Conservation (phyloP, 208 protist species). For the Trypanosomatidae sp. region DNA sequence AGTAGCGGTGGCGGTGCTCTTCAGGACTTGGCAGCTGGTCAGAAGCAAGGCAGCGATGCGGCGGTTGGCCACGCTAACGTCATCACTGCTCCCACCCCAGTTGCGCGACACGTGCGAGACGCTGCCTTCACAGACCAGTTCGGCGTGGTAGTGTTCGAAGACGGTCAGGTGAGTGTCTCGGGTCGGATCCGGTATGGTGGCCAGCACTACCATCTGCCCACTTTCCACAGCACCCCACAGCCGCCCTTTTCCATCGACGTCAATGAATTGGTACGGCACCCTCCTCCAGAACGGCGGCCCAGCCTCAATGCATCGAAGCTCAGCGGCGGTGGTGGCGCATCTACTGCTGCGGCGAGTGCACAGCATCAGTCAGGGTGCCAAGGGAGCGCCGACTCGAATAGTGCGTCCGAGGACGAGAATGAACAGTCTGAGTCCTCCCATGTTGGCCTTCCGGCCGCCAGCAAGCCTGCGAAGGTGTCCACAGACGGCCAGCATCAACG, state of each 20-base stretch:
- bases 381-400: not conserved
- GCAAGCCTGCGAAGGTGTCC: not conserved
- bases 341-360: not conserved
- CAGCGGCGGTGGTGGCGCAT: not conserved
- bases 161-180: slow-evolving; percentile 44
- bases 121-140: slow-evolving; percentile 53
- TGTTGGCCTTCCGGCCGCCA: not conserved
- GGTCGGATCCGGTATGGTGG: slow-evolving; percentile 36
- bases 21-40: not conserved
- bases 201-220: slow-evolving; percentile 23
- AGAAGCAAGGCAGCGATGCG: not conserved
- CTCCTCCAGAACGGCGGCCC: not conserved
- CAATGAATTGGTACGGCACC: slow-evolving; percentile 8
- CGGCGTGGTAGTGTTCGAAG: slow-evolving; percentile 46
- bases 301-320: not conserved
- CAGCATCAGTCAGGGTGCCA: not conserved
- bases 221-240: slow-evolving; percentile 38
- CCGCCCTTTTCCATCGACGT: slow-evolving; percentile 35
- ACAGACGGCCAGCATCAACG: not conserved
- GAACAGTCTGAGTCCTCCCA: not conserved
- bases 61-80: slow-evolving; percentile 2
- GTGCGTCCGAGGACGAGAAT: not conserved
- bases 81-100: slow-evolving; percentile 35
- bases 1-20: not conserved
- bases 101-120: slow-evolving; percentile 49